Base-by-base conservation (phyloP, 2,329 filamentous ascomycete species). In the Calonectria hongkongensis region DNA sequence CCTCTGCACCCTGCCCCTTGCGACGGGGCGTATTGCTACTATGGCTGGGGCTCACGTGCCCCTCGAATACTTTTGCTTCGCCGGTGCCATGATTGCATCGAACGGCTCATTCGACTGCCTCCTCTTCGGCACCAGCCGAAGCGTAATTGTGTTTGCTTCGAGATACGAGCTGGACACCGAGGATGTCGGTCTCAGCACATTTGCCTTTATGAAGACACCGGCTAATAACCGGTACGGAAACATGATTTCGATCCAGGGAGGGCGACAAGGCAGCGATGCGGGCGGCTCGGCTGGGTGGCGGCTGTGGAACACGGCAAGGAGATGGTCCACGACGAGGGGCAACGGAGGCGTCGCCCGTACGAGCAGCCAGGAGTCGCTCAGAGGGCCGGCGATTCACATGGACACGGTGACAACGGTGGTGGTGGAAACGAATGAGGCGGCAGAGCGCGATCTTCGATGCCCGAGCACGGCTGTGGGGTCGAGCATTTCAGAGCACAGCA, bases 1-100 rank as follows among this genome's bases (percentile, higher is more conserved):
- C 8, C 77, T 93, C n/a, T 93, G 92, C 79, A 94, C 92, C 0
- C 86, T 92, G 0, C 93, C 93, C 0, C 85, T 94, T 0, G 92
- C 92, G 5, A 86, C 90, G 0, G 91, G 92, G 16, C 89, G 92
- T 72, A 91, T 94, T 78, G 88, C 89, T 18, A 88, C 88, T 25
- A 92, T 94, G 89, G 87, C 89, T 0, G 89, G 89, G 1, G 82
- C 85, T 12, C 63, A 84, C 0, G 86, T 91, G 4, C 86, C 89
- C 0, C 84, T 91, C 0, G 83, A 81, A 0, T 92, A 90, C 79
- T 92, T 91, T 79, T 89, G 88, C 79, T 86, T 91, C 13, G 89
- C 91, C 0, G 91, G 91, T 2, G 86, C 87, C 1, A 87, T 93
- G 82, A 90, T 92, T 39, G 87, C 88, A 0, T 88, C 85, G 36